Evolutionary conservation across 2,329 filamentous ascomycete genomes (phyloP).

Genomic region (Talaromyces marneffei): DNA sequence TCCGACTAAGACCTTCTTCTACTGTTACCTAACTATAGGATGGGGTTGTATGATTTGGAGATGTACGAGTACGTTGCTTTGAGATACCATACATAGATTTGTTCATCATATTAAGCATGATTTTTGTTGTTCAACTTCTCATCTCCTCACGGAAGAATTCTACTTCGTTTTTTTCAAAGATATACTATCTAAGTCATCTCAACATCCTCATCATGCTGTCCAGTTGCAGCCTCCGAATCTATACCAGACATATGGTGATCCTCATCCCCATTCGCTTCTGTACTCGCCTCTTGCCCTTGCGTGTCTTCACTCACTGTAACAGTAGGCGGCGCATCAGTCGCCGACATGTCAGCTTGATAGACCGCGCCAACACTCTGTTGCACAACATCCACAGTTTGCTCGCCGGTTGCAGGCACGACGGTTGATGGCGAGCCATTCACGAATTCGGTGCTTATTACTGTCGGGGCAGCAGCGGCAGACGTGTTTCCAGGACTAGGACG

Average conservation of each 20-base stretch:
- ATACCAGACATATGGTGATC: background rate
- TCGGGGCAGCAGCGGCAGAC: background rate
- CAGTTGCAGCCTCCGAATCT: background rate
- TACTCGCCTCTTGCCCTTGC: background rate
- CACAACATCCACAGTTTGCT: background rate
- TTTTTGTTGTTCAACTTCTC: background rate
- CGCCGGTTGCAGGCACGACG: constrained; percentile 1
- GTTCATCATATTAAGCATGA: background rate
- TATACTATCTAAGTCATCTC: constrained; percentile 6
- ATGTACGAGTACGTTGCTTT: constrained; percentile 3
- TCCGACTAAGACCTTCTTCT: background rate
- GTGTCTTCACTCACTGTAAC: background rate
- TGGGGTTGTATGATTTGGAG: background rate
- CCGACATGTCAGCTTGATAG: constrained; percentile 8
- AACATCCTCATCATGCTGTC: constrained; percentile 9
- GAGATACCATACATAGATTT: constrained; percentile 9
- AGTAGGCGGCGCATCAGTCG: constrained; percentile 4
- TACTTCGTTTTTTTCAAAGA: background rate
- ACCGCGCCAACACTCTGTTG: constrained; percentile 8
- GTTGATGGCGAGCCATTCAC: background rate
- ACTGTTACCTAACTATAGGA: background rate
- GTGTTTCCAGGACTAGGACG: background rate
- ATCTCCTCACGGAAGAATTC: background rate
- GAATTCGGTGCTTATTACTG: constrained; percentile 7
- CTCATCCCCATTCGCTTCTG: background rate